Evolutionary conservation across 2,329 filamentous ascomycete species (phyloP), one percentile per base, ranked within the genome.

Genomic region (Triangularia setosa): DNA sequence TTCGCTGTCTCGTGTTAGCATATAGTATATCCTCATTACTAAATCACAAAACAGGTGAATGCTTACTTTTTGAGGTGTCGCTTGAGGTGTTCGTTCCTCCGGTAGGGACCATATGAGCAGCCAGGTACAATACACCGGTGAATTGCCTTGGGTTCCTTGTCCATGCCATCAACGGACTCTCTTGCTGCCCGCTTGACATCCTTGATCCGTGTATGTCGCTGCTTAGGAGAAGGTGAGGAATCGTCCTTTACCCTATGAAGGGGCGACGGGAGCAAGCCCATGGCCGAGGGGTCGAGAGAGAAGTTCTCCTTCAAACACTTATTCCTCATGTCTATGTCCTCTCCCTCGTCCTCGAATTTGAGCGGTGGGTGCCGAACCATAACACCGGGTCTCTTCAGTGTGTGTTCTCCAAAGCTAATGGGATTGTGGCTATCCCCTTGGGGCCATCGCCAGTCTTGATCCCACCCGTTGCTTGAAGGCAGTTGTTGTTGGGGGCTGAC

Each of bases 21-120:
- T 14, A 11, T 9, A 11, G 30, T 28, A 9, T 5, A 4, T 28
- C 9, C 9, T 28, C 27, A 28, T 5, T 4, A 28, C 27, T 35
- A 14, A 35, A 35, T 4, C 8, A 35, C 3, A 9, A 28, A 35
- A 35, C 12, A 35, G 9, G n/a, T 6, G 12, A 21, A 21, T 27
- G 78, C 81, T 76, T 70, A 85, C 83, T 81, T 81, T 61, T 78
- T 78, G 60, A 80, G 77, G 70, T 86, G 84, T 27, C 84, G 78
- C 75, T 85, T 86, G 18, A 85, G 73, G 66, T 86, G 84, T 72
- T 86, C 84, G 24, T 80, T 81, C 62, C 83, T 77, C 68, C 80
- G 81, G 68, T 77, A 73, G 4, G 65, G 60, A 30, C 61, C 57
- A 5, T 9, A 61, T 0, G 57, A 71, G 71, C 83, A 86, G 27